Evolutionary conservation across 768 basidiomycete species (phyloP).

Genomic region (Russula vinacea): DNA sequence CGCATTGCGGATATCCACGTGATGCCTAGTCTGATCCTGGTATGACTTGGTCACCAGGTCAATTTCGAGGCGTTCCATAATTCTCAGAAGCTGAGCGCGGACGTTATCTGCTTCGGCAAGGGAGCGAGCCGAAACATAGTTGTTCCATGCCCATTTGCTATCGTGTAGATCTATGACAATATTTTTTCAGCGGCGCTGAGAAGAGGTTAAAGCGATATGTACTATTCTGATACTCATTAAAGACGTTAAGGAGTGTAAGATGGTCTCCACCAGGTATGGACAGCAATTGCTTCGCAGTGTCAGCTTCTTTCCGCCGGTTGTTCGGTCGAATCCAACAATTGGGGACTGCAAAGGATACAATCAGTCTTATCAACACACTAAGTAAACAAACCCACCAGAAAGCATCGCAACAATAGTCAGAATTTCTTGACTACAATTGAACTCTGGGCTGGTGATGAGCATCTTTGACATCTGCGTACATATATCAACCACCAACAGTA

Average conservation of each 20-base stretch:
- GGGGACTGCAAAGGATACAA: constrained; percentile 55
- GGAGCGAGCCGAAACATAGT: constrained; percentile 81
- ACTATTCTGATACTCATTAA: constrained; percentile 88
- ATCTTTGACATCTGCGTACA: constrained; percentile 74
- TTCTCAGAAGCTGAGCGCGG: constrained; percentile 79
- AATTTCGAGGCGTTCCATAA: constrained; percentile 88
- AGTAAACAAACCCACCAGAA: constrained; percentile 56
- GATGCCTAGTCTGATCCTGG: constrained; percentile 50
- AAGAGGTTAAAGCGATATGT: constrained; percentile 32
- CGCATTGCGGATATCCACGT: constrained; percentile 71
- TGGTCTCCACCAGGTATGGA: constrained; percentile 95
- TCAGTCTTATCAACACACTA: not conserved
- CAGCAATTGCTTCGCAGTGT: constrained; percentile 83
- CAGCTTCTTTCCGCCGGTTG: constrained; percentile 84
- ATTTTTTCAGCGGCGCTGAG: not conserved
- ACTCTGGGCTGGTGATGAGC: constrained; percentile 91
- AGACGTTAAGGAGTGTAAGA: constrained; percentile 90
- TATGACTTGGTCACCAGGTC: constrained; percentile 67
- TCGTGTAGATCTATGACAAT: constrained; percentile 47
- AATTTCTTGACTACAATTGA: constrained; percentile 94
- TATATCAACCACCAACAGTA: not conserved
- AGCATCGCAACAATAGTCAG: constrained; percentile 95
- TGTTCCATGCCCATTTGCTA: constrained; percentile 83
- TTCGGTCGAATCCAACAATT: constrained; percentile 93
- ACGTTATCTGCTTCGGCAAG: constrained; percentile 92